Conservation (phyloP, 495 filamentous ascomycete species). For the Cercophora scortea region DNA sequence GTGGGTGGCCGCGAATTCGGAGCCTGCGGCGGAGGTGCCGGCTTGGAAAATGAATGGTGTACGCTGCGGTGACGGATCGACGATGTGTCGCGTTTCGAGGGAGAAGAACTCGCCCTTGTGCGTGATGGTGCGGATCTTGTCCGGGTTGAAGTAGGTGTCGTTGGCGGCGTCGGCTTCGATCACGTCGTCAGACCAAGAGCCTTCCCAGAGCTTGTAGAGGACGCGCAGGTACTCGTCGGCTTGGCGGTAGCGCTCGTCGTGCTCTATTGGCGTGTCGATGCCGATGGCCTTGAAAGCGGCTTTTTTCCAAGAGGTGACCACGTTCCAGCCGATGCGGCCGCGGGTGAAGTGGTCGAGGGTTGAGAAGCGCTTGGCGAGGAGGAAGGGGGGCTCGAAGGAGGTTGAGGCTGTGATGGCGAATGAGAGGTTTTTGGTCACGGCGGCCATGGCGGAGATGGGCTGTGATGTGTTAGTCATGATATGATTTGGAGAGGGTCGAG, state of each 20-base stretch:
- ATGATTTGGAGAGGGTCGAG: background rate
- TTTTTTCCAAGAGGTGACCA: constrained; percentile 56
- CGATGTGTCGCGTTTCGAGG: constrained; percentile 43
- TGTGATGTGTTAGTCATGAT: background rate
- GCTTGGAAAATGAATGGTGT: constrained; percentile 61
- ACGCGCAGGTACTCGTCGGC: constrained; percentile 56
- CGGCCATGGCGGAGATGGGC: constrained; percentile 47
- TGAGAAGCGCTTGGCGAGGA: constrained; percentile 52
- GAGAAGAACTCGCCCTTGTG: constrained; percentile 53
- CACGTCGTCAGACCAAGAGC: constrained; percentile 51
- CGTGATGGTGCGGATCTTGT: constrained; percentile 50
- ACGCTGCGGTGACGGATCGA: constrained; percentile 54
- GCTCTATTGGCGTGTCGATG: constrained; percentile 46
- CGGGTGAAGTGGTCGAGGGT: constrained; percentile 57
- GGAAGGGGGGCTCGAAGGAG: constrained; percentile 51
- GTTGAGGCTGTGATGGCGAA: constrained; percentile 51
- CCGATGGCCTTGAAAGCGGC: constrained; percentile 52
- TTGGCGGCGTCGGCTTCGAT: constrained; percentile 37
- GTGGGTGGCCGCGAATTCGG: constrained; percentile 50
- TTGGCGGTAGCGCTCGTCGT: constrained; percentile 53
- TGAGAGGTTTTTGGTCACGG: constrained; percentile 45
- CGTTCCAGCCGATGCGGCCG: constrained; percentile 57
- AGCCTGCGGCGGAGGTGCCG: constrained; percentile 51
- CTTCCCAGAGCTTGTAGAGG: constrained; percentile 54
- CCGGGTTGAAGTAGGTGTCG: constrained; percentile 47